phyloP scores from a whole-genome alignment of 2,329 filamentous ascomycete genomes.

The Monilinia laxa region DNA sequence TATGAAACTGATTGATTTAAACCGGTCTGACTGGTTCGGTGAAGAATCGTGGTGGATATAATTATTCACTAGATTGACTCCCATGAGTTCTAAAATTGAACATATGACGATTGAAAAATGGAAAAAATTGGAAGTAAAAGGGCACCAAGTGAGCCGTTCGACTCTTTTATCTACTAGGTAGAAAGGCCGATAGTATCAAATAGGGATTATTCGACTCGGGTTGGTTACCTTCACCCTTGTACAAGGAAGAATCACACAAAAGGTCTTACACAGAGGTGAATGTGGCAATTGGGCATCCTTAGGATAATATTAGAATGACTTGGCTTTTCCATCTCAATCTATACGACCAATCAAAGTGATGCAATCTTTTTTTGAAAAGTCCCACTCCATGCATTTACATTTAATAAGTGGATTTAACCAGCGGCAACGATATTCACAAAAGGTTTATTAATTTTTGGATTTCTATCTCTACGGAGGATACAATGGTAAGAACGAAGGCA shows the following conservation, averaged over 20 bases:
- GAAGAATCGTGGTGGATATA: not conserved
- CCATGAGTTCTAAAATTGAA: not conserved
- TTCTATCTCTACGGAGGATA: no score
- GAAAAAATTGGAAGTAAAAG: no score
- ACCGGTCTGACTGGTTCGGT: conserved; percentile 14
- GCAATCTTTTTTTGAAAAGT: not conserved
- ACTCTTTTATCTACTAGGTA: no score
- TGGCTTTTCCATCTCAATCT: not conserved
- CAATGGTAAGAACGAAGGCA: no score
- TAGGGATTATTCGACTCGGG: no score
- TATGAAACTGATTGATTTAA: not conserved
- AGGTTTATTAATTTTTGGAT: not conserved
- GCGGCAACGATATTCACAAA: conserved; percentile 4
- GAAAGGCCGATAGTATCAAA: no score
- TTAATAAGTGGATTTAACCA: not conserved
- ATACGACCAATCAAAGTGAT: not conserved
- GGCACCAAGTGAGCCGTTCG: no score
- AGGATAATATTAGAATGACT: not conserved
- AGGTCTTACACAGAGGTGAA: not conserved
- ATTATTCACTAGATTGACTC: conserved; percentile 1
- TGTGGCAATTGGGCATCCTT: conserved; percentile 13
- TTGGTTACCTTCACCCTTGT: no score
- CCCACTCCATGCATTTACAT: not conserved
- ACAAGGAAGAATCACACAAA: not conserved
- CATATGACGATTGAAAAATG: not conserved